Percentiles rank a stretch among this genome's conserved stretches.
Evolutionary conservation across 192 early-diverging fungal species (phyloP).

Genomic region (Gaertneriomyces semiglobifer): DNA sequence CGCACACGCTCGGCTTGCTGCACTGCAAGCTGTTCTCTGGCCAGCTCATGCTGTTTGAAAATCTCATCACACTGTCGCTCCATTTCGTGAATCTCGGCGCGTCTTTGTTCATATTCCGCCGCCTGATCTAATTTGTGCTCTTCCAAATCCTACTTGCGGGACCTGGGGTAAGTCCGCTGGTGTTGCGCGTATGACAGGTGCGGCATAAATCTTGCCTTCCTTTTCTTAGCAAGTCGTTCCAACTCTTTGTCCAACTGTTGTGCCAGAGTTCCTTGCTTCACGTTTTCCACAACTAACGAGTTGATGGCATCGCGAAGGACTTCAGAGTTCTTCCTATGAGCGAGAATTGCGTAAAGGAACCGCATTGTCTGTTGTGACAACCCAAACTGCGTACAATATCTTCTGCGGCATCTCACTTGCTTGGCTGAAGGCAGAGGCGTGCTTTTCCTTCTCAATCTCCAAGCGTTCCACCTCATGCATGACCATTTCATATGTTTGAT

Average conservation of each 20-base stretch:
- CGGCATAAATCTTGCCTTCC: conserved; percentile 31
- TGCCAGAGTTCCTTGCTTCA: conserved; percentile 48
- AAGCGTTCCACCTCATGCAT: conserved; percentile 53
- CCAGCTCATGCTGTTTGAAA: conserved; percentile 60
- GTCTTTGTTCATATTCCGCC: conserved; percentile 51
- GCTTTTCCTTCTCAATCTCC: conserved; percentile 56
- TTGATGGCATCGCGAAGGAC: conserved; percentile 56
- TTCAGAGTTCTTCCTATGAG: conserved; percentile 54
- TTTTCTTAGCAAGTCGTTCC: conserved; percentile 47
- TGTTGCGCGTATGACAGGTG: not conserved
- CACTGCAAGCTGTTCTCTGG: conserved; percentile 56
- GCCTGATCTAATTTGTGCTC: conserved; percentile 51
- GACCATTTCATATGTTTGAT: conserved; percentile 50
- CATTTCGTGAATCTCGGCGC: conserved; percentile 55
- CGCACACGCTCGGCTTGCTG: conserved; percentile 54
- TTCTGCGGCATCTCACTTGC: conserved; percentile 60
- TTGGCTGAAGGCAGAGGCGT: conserved; percentile 47
- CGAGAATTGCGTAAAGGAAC: conserved; percentile 2
- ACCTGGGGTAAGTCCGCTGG: not conserved
- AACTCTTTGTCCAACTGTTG: conserved; percentile 57
- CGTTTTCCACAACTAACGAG: conserved; percentile 54
- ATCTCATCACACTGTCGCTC: conserved; percentile 58
- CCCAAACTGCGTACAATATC: conserved; percentile 46
- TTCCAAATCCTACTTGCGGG: conserved; percentile 43
- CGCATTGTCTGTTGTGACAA: not conserved